Percentiles rank a stretch among this genome's conserved stretches.
These are phyloP conservation scores for Alternaria sp. DNA, from an alignment of 2,329 filamentous ascomycete genomes.

Conservation along the genomic window DNA sequence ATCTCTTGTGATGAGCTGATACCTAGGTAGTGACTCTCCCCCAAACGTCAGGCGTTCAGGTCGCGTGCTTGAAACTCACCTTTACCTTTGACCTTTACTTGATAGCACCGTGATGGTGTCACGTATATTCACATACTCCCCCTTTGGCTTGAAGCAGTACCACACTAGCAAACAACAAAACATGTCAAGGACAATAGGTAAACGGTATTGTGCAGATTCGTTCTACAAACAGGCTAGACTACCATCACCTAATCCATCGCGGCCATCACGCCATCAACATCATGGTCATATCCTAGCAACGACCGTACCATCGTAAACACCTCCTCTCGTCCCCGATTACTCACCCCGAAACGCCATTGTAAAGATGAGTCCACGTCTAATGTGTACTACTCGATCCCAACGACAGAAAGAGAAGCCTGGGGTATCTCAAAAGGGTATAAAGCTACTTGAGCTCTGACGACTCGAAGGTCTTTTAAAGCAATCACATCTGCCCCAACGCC, in stretches of 20 bases:
- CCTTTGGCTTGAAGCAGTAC: neutral
- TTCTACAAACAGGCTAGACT: constrained; percentile 8
- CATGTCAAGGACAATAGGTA: neutral
- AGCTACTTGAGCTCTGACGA: constrained; percentile 16
- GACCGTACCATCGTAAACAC: constrained; percentile 6
- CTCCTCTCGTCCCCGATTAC: constrained; percentile 8
- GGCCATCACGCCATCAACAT: constrained; percentile 8
- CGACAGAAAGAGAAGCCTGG: constrained; percentile 22
- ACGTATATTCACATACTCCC: neutral
- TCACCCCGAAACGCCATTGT: constrained; percentile 11
- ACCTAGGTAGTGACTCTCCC: neutral
- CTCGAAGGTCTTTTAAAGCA: constrained; percentile 5
- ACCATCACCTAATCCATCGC: neutral
- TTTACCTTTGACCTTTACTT: neutral
- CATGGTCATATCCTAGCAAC: neutral
- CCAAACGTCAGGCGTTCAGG: neutral
- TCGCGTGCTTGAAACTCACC: neutral
- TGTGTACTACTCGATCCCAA: constrained; percentile 20
- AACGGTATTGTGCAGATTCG: neutral
- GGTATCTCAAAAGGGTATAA: constrained; percentile 37
- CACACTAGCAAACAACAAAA: constrained; percentile 1
- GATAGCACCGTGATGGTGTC: neutral
- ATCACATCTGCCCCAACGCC: constrained; percentile 19
- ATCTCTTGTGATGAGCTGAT: neutral
- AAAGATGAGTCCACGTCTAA: constrained; percentile 17